Conservation (phyloP, 352 stramenopile species). For the Globisporangium alternatum region DNA sequence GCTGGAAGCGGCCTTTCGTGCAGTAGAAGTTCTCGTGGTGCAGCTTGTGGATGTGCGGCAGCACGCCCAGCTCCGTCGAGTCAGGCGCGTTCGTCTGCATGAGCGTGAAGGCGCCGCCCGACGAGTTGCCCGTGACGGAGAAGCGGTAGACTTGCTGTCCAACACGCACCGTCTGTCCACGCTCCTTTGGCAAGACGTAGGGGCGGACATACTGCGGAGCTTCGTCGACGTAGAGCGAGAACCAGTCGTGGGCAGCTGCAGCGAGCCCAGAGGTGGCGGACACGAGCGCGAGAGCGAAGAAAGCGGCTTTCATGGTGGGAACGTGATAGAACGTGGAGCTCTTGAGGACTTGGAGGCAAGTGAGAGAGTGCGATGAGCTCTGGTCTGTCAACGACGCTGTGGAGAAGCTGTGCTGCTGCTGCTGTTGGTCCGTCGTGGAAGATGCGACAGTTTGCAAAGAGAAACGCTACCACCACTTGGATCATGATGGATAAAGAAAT, state of each 20-base stretch:
- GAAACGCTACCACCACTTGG: too few species aligned
- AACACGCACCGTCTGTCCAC: conserved; percentile 31
- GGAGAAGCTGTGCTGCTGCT: not conserved
- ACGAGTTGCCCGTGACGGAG: conserved; percentile 50
- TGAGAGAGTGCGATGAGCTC: not conserved
- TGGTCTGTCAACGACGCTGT: not conserved
- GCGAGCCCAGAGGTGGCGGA: not conserved
- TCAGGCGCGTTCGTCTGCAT: conserved; percentile 47
- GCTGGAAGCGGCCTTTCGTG: conserved; percentile 45
- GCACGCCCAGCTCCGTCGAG: conserved; percentile 42
- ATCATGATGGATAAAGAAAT: too few species aligned
- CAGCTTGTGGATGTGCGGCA: conserved; percentile 52
- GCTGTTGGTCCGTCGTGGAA: not conserved
- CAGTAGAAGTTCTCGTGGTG: conserved; percentile 67
- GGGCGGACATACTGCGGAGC: conserved; percentile 35
- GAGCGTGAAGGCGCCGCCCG: conserved; percentile 34
- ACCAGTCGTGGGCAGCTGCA: conserved; percentile 7
- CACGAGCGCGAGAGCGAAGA: conserved; percentile 9
- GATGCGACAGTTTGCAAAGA: not conserved
- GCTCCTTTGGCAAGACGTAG: conserved; percentile 51
- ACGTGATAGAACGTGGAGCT: not conserved
- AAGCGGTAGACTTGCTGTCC: conserved; percentile 49
- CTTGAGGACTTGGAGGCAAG: not conserved
- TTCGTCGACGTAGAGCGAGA: conserved; percentile 38
- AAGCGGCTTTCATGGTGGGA: conserved; percentile 9